Evolutionary conservation across 352 stramenopile genomes (phyloP).

Genomic region (Globisporangium paddicum): DNA sequence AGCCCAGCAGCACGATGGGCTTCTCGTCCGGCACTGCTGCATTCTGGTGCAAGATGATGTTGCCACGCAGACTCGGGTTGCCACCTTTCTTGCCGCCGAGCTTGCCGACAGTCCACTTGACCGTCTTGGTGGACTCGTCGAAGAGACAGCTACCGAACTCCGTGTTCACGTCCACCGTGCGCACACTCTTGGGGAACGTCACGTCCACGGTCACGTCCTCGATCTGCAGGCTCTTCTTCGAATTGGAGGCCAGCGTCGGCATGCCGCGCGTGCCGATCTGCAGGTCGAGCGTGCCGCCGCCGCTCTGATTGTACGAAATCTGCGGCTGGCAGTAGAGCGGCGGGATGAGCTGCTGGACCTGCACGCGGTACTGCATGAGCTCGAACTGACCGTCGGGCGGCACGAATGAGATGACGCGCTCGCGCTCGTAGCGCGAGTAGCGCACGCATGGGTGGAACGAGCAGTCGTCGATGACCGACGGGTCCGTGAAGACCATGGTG

Average conservation of each 20-base stretch:
- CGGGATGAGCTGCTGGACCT: conserved; percentile 77
- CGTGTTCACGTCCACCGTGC: conserved; percentile 93
- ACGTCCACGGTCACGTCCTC: conserved; percentile 94
- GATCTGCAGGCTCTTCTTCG: conserved; percentile 72
- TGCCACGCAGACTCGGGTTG: conserved; percentile 86
- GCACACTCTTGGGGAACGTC: conserved; percentile 95
- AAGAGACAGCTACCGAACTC: conserved; percentile 93
- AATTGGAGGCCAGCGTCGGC: conserved; percentile 73
- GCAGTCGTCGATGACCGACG: conserved; percentile 96
- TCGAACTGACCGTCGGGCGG: conserved; percentile 98
- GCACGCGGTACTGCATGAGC: conserved; percentile 86
- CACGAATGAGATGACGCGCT: conserved; percentile 97
- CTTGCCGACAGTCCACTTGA: conserved; percentile 96
- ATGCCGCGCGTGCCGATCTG: conserved; percentile 70
- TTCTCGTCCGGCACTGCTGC: conserved; percentile 86
- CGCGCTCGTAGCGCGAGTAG: conserved; percentile 94
- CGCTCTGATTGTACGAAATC: conserved; percentile 79
- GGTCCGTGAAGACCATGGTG: conserved; percentile 95
- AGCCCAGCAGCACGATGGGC: conserved; percentile 92
- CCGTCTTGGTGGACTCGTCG: conserved; percentile 91
- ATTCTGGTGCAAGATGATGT: conserved; percentile 89
- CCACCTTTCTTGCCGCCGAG: conserved; percentile 88
- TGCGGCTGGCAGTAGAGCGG: conserved; percentile 88
- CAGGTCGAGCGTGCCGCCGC: conserved; percentile 60
- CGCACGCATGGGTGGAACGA: conserved; percentile 98